phyloP scores from a whole-genome alignment of 2,329 filamentous ascomycete genomes.

The Onygena corvina region DNA sequence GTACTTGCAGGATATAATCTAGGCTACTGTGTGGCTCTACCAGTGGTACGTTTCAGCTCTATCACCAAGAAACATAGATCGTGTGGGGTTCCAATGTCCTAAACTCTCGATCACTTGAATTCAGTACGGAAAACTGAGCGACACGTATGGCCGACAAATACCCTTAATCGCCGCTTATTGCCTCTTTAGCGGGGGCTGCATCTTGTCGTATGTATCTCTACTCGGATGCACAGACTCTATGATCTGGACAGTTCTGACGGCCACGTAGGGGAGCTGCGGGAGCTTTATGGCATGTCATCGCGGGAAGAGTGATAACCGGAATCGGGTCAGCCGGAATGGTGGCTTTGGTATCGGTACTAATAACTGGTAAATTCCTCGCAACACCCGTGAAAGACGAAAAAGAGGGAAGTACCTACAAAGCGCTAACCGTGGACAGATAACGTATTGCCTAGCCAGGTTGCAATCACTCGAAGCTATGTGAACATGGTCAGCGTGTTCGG shows the following conservation, averaged over 20 bases:
- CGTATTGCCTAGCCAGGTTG: background rate
- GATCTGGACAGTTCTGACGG: background rate
- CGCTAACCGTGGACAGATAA: background rate
- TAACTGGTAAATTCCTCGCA: background rate
- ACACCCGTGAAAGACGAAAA: background rate
- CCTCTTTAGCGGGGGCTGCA: constrained; percentile 1
- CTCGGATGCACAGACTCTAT: background rate
- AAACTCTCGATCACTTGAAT: background rate
- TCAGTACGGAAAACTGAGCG: background rate
- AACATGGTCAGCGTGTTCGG: constrained; percentile 1
- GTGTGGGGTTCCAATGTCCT: background rate
- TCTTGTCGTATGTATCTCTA: background rate
- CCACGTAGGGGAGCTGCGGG: background rate
- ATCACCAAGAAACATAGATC: background rate
- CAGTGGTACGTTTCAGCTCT: background rate
- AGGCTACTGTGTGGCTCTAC: constrained; percentile 4
- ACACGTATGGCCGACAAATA: background rate
- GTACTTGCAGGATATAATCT: constrained; percentile 3
- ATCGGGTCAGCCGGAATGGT: constrained; percentile 6
- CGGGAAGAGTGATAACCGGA: background rate
- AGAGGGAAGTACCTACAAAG: background rate
- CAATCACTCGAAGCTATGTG: background rate
- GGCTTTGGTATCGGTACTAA: background rate
- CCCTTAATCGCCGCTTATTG: background rate
- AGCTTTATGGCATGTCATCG: constrained; percentile 1